Percentiles rank a stretch among this genome's conserved stretches.
phyloP scores from a whole-genome alignment of 345 rosid genomes.

The Alliaria petiolata region DNA sequence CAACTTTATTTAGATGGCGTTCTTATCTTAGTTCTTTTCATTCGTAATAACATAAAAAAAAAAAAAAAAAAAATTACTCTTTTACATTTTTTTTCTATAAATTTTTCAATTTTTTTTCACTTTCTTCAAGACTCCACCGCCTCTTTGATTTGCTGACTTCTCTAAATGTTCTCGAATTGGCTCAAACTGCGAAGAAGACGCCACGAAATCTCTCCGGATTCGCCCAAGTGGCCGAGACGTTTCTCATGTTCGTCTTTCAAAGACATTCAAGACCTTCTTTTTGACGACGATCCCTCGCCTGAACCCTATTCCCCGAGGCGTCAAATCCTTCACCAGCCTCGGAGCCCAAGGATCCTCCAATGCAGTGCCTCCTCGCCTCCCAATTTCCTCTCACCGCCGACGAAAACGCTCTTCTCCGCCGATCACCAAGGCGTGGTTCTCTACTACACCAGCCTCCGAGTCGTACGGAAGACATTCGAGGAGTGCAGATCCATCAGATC shows the following conservation, averaged over 20 bases:
- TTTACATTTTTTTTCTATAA: not conserved
- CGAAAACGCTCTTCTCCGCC: slow-evolving; percentile 1
- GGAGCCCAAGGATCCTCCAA: slow-evolving; percentile 43
- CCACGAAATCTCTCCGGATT: not conserved
- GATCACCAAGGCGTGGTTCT: slow-evolving; percentile 45
- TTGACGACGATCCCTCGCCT: not conserved
- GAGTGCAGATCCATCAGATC: slow-evolving; percentile 60
- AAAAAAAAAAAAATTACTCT: not conserved
- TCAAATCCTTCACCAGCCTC: slow-evolving; percentile 62
- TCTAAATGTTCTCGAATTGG: slow-evolving; percentile 56
- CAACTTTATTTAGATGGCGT: too few relatives aligned
- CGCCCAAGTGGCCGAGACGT: slow-evolving; percentile 20
- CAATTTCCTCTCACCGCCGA: slow-evolving; percentile 1
- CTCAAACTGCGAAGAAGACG: slow-evolving; percentile 9
- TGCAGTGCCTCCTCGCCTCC: slow-evolving; percentile 32
- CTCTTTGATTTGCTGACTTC: not conserved
- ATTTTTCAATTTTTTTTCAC: not conserved
- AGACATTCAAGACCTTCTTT: slow-evolving; percentile 41
- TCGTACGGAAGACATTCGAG: slow-evolving; percentile 70
- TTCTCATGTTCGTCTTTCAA: slow-evolving; percentile 57
- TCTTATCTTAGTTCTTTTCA: too few relatives aligned
- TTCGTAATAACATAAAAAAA: too few relatives aligned
- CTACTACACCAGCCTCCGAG: slow-evolving; percentile 76
- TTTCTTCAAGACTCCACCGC: not conserved
- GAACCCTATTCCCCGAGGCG: slow-evolving; percentile 28